These are phyloP conservation scores for Pseudogymnoascus sp. DNA, from an alignment of 2,329 filamentous ascomycete species.

Conservation along the genomic window DNA sequence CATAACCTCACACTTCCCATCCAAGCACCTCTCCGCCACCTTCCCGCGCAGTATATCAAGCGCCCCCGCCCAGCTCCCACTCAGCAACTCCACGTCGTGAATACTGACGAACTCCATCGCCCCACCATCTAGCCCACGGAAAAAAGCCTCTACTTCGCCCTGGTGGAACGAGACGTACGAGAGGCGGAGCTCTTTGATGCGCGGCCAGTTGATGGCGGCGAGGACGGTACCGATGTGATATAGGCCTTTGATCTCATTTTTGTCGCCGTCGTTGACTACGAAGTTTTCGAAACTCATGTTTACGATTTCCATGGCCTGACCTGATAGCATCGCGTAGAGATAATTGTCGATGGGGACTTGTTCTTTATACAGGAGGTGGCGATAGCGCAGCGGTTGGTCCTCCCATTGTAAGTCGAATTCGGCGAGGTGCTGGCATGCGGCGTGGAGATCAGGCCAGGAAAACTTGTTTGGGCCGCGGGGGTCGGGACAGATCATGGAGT, in stretches of 20 bases:
- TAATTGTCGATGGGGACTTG: neutral
- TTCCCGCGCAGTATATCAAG: neutral
- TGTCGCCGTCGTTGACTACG: neutral
- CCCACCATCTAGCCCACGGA: neutral
- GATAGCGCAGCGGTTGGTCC: neutral
- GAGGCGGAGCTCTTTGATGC: neutral
- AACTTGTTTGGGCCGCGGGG: neutral
- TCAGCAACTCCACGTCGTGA: neutral
- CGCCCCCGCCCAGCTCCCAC: neutral
- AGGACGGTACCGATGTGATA: neutral
- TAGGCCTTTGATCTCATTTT: neutral
- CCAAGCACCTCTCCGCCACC: neutral
- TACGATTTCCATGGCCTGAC: neutral
- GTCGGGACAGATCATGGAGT: neutral
- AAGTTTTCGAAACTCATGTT: neutral
- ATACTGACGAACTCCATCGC: neutral
- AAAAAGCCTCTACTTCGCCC: neutral
- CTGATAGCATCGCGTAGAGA: neutral
- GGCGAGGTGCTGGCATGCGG: neutral
- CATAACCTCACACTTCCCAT: neutral
- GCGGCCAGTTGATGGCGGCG: neutral
- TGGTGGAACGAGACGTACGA: neutral
- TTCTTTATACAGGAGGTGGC: neutral
- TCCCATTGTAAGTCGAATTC: neutral
- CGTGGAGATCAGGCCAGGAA: neutral